Base-by-base conservation (phyloP, 2,329 filamentous ascomycete genomes). In the Neonectria hederae region DNA sequence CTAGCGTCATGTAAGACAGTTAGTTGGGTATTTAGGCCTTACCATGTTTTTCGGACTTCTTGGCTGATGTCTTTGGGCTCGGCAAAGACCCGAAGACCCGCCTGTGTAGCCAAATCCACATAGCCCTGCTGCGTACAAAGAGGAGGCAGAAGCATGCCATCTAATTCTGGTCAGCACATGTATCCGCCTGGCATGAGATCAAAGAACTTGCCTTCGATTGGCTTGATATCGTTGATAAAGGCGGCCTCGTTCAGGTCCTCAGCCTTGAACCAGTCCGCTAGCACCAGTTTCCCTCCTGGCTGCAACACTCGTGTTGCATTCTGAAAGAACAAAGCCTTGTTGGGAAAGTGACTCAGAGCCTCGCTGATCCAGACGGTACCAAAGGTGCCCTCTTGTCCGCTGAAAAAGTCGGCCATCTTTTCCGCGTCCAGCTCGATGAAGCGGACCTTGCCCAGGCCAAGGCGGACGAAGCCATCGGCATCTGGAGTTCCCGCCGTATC, bases 331-430 rank as follows among this genome's bases (percentile, higher is more conserved):
- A 88, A 76, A 2, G 80, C 77, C 74, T 89, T 89, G 71, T 88
- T 81, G 0, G 86, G 86, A 62, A 89, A 83, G 74, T 89, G 87
- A 68, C 84, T 87, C 63, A 89, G 80, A 2, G 86, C 86, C 74
- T 89, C 87, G 53, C 84, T 87, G 73, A 89, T 88, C 87, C 87
- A 89, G 22, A 89, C 85, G 46, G 80, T 81, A 68, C 88, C 85
- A 67, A 89, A 89, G 2, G 67, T 73, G 53, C 71, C 74, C 30
- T 72, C 71, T 35, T 76, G 76, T 2, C 73, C 73, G 2, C 71
- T 75, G 65, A 89, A 89, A 72, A 79, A 79, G 1, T 84, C 81
- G 2, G 81, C 83, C 84, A 89, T 88, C 70, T 82, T 86, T 78
- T 89, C 87, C 2, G 86, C 87, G 70, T 89, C 87, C 5, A 89